A percentile compares a stretch with the other conserved stretches of the same genome.
These are phyloP conservation scores for Leccinellum rugosiceps DNA, from an alignment of 768 basidiomycete species.

Conservation along the genomic window DNA sequence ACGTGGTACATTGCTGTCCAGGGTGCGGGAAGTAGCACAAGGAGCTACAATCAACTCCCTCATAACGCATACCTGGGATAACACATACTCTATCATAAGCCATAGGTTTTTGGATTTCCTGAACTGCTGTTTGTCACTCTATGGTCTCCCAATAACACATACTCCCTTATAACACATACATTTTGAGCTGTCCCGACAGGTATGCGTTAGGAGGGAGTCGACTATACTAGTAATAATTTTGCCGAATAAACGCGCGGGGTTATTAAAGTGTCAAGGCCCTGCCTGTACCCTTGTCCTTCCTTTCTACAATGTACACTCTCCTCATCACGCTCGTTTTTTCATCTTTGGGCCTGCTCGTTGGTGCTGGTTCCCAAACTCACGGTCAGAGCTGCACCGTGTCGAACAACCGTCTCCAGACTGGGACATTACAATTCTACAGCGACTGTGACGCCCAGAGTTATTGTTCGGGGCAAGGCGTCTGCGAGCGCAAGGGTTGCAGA, in stretches of 20 bases:
- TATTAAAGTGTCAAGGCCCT: neutral
- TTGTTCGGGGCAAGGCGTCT: conserved; percentile 55
- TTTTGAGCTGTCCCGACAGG: too few relatives aligned
- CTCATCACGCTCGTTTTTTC: conserved; percentile 52
- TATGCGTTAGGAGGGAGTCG: too few relatives aligned
- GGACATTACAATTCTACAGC: conserved; percentile 76
- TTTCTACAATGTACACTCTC: conserved; percentile 1
- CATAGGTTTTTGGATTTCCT: too few relatives aligned
- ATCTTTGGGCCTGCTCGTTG: conserved; percentile 35
- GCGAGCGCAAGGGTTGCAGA: conserved; percentile 66
- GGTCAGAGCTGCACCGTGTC: conserved; percentile 48
- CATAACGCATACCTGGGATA: too few relatives aligned
- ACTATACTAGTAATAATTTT: conserved; percentile 18
- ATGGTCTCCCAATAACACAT: too few relatives aligned
- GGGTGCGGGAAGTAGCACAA: conserved; percentile 64
- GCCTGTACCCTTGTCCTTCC: neutral
- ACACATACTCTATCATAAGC: too few relatives aligned
- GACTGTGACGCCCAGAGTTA: conserved; percentile 73
- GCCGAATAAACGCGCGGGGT: neutral
- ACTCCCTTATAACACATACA: too few relatives aligned
- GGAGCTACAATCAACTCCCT: too few relatives aligned
- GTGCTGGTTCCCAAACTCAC: conserved; percentile 46
- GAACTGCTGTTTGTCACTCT: too few relatives aligned
- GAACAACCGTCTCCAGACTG: conserved; percentile 66
- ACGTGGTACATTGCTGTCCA: conserved; percentile 93